Evolutionary conservation across 805 yeast genomes (phyloP).

Genomic region (Yamadazyma olivae): DNA sequence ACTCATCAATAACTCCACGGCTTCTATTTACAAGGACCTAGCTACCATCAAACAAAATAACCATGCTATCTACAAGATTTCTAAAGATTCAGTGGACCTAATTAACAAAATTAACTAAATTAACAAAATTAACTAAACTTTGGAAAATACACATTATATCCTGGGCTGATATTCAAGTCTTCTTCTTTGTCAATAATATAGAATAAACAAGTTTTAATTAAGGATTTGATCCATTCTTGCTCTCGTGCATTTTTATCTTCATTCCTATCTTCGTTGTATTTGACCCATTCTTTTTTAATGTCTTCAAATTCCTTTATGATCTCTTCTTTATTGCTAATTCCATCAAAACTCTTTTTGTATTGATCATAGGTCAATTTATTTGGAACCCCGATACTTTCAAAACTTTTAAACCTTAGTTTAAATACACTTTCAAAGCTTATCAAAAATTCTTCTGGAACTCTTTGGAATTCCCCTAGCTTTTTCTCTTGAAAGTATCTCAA

Average conservation of each 20-base stretch:
- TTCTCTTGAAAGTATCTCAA: conserved; percentile 8
- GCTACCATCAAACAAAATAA: conserved; percentile 8
- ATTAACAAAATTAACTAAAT: conserved; percentile 3
- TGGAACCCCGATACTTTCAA: conserved; percentile 15
- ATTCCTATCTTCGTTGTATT: not conserved
- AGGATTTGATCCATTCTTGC: conserved; percentile 6
- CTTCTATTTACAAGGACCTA: conserved; percentile 11
- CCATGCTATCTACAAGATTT: conserved; percentile 5
- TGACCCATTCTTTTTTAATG: conserved; percentile 3
- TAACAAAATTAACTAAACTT: conserved; percentile 2
- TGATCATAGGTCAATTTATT: conserved; percentile 5
- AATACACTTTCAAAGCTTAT: conserved; percentile 9
- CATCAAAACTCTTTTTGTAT: conserved; percentile 4
- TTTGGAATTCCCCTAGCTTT: conserved; percentile 3
- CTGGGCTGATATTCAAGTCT: not conserved
- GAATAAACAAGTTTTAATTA: conserved; percentile 12
- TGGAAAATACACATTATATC: conserved; percentile 12
- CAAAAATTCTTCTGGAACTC: conserved; percentile 5
- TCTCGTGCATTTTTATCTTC: too few relatives aligned
- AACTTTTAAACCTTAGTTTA: conserved; percentile 12
- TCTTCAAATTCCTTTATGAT: conserved; percentile 2
- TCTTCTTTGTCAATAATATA: conserved; percentile 5
- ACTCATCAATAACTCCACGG: conserved; percentile 11
- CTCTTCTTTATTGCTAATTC: not conserved
- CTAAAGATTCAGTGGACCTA: conserved; percentile 4